A percentile compares a stretch with the other conserved stretches of the same genome.
These are phyloP conservation scores for Fusarium pilosicola DNA, from an alignment of 2,329 filamentous ascomycete genomes.

Conservation along the genomic window DNA sequence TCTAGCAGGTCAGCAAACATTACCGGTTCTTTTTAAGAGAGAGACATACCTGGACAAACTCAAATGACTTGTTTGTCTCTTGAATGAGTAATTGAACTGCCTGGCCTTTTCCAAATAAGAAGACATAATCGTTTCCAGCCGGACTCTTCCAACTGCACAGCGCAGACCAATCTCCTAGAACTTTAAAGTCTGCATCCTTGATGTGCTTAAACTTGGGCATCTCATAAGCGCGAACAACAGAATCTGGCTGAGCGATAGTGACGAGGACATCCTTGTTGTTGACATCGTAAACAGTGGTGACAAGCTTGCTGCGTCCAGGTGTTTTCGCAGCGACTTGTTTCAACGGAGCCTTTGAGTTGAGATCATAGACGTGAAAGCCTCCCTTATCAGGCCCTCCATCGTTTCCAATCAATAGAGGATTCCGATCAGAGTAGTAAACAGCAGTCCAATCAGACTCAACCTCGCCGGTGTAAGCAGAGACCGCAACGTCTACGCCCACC, in stretches of 20 bases:
- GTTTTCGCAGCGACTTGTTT: conserved; percentile 46
- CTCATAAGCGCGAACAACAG: conserved; percentile 54
- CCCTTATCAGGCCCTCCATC: conserved; percentile 56
- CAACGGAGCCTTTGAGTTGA: conserved; percentile 47
- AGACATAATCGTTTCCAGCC: conserved; percentile 56
- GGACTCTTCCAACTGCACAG: conserved; percentile 57
- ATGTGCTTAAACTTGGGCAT: conserved; percentile 46
- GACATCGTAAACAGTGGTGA: conserved; percentile 52
- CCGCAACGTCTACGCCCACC: conserved; percentile 41
- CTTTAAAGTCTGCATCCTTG: conserved; percentile 46
- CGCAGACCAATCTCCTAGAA: conserved; percentile 59
- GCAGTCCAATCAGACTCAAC: conserved; percentile 56
- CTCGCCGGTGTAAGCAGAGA: conserved; percentile 49
- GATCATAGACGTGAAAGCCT: conserved; percentile 53
- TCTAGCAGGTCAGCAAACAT: conserved; percentile 34
- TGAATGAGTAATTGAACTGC: conserved; percentile 53
- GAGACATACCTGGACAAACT: conserved; percentile 51
- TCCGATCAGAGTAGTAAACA: conserved; percentile 50
- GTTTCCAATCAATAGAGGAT: conserved; percentile 56
- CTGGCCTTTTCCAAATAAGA: conserved; percentile 56
- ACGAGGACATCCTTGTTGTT: conserved; percentile 51
- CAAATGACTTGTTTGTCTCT: conserved; percentile 38
- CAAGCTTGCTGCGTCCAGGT: conserved; percentile 58
- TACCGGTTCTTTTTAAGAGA: rapidly evolving
- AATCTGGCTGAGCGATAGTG: conserved; percentile 56